Evolutionary conservation across 306 rosid genomes (phyloP).

Genomic region (Benincasa hispida): DNA sequence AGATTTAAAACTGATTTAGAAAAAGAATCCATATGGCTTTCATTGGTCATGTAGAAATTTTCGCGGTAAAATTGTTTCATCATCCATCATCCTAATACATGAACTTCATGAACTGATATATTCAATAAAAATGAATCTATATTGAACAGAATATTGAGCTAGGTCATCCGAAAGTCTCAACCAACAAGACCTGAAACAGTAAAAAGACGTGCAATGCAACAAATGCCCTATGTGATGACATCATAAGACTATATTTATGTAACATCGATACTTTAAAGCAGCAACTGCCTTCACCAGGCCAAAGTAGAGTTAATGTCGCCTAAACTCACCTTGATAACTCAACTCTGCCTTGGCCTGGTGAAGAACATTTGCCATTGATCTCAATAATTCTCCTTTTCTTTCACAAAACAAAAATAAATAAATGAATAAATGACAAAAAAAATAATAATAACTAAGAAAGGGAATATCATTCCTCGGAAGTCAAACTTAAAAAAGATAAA

Average conservation of each 20-base stretch:
- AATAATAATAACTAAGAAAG: too few species aligned
- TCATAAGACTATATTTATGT: not conserved
- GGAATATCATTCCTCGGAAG: too few species aligned
- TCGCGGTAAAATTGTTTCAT: not conserved
- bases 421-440: too few species aligned
- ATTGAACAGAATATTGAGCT: not conserved
- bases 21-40: not conserved
- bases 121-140: not conserved
- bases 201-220: not conserved
- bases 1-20: not conserved
- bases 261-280: not conserved
- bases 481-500: too few species aligned
- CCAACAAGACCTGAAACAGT: not conserved
- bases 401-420: too few species aligned
- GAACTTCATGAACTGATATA: not conserved
- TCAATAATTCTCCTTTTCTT: too few species aligned
- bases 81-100: not conserved
- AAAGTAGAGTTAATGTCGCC: not conserved
- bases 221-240: not conserved
- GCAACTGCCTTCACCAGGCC: not conserved
- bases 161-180: not conserved
- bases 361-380: too few species aligned
- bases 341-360: too few species aligned
- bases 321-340: not conserved
- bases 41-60: not conserved